Percentiles rank a stretch among this genome's conserved stretches.
These are phyloP conservation scores for Purpureocillium lavendulum DNA, from an alignment of 2,329 filamentous ascomycete species.

Conservation along the genomic window DNA sequence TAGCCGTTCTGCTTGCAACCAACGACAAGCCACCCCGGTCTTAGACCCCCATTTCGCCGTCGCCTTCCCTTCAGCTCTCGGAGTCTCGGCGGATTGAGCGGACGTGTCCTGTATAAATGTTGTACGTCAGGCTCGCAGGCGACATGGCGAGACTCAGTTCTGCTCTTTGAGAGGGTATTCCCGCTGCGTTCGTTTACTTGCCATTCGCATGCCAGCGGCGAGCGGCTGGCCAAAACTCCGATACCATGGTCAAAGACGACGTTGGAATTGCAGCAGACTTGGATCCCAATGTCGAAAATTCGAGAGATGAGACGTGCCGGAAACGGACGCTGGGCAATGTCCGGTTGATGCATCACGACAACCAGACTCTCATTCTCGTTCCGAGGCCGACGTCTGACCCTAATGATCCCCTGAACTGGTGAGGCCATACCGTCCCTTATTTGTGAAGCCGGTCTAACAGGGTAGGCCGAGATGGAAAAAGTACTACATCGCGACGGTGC, in stretches of 20 bases:
- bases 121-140: too few species aligned
- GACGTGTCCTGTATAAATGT: too few species aligned
- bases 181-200: not conserved
- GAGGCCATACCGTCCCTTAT: constrained; percentile 3
- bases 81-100: too few species aligned
- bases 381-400: constrained; percentile 18
- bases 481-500: constrained; percentile 38
- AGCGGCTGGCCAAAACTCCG: not conserved
- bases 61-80: too few species aligned
- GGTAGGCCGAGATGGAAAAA: constrained; percentile 36
- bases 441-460: not conserved
- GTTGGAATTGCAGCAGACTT: constrained; percentile 5
- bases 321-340: constrained; percentile 30
- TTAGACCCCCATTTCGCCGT: too few species aligned
- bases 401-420: constrained; percentile 37
- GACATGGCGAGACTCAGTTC: too few species aligned
- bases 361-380: constrained; percentile 39
- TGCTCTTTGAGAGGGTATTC: too few species aligned
- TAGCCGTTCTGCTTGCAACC: too few species aligned
- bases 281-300: constrained; percentile 5
- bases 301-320: constrained; percentile 5
- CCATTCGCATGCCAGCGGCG: not conserved
- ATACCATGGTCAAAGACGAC: constrained; percentile 3
- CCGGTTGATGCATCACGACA: constrained; percentile 30
- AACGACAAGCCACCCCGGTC: too few species aligned